Evolutionary conservation across 768 basidiomycete species (phyloP).

Genomic region (Termitomyces sp.): DNA sequence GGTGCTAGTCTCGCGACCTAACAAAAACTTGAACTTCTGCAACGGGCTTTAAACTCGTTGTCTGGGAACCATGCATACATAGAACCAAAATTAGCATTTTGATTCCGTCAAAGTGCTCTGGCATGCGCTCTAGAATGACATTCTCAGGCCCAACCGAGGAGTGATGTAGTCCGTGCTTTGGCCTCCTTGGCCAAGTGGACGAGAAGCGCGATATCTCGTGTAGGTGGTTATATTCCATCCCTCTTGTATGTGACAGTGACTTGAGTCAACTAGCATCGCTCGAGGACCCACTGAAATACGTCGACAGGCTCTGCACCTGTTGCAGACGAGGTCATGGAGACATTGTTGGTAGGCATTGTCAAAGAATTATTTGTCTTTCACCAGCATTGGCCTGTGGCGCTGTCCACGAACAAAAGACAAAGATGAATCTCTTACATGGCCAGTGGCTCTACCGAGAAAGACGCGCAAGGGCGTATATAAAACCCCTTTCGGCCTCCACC

Average conservation of each 20-base stretch:
- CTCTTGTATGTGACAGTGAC: conserved; percentile 3
- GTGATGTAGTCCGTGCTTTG: neutral
- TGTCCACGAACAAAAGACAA: neutral
- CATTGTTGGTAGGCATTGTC: neutral
- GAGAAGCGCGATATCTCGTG: neutral
- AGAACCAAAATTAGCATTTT: neutral
- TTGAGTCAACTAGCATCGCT: no score
- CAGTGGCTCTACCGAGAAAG: conserved; percentile 4
- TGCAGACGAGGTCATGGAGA: neutral
- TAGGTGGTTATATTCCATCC: neutral
- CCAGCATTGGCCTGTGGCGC: conserved; percentile 1
- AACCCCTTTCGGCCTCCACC: neutral
- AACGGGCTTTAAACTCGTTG: neutral
- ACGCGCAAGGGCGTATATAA: conserved; percentile 1
- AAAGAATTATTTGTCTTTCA: neutral
- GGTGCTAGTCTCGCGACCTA: no score
- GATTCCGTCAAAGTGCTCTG: neutral
- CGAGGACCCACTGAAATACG: neutral
- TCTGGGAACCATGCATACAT: no score
- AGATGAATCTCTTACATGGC: neutral
- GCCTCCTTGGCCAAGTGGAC: no score
- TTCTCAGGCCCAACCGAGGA: no score
- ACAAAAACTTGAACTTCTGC: neutral
- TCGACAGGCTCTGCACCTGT: no score
- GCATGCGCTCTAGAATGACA: no score